phyloP scores from a whole-genome alignment of 305 asterid genomes.

The Solanum hybrid region DNA sequence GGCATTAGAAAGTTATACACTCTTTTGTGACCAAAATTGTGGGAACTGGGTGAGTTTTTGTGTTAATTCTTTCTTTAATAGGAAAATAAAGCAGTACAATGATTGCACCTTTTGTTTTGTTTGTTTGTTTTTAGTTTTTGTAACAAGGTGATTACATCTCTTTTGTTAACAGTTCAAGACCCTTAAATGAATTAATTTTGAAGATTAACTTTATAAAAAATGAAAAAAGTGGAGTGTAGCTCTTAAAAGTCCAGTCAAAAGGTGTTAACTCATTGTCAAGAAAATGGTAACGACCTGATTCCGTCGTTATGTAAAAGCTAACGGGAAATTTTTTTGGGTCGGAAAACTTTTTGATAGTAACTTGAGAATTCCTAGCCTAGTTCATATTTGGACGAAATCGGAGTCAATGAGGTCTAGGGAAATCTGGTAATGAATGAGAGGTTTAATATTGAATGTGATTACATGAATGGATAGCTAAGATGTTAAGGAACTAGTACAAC shows the following conservation, averaged over 20 bases:
- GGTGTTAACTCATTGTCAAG: not conserved
- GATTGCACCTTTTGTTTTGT: not conserved
- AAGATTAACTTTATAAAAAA: not conserved
- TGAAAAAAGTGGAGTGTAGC: not conserved
- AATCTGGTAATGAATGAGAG: no score
- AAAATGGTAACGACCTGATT: not conserved
- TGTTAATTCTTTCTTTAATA: not conserved
- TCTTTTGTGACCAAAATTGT: not conserved
- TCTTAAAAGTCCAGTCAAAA: not conserved
- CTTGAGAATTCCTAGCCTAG: no score
- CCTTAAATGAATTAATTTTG: not conserved
- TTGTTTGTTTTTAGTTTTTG: not conserved
- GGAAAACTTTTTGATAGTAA: no score
- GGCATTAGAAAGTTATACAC: conserved; percentile 16
- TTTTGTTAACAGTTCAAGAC: not conserved
- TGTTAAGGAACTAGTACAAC: no score
- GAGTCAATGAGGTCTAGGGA: no score
- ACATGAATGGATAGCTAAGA: no score
- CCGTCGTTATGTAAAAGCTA: no score
- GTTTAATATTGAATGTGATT: no score
- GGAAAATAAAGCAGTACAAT: not conserved
- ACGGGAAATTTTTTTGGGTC: no score
- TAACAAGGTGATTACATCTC: not conserved
- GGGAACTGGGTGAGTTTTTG: not conserved
- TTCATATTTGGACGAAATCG: no score